A percentile compares a stretch with the other conserved stretches of the same genome.
phyloP scores from a whole-genome alignment of 78 protist species.

The Dictyostelium intermedium region DNA sequence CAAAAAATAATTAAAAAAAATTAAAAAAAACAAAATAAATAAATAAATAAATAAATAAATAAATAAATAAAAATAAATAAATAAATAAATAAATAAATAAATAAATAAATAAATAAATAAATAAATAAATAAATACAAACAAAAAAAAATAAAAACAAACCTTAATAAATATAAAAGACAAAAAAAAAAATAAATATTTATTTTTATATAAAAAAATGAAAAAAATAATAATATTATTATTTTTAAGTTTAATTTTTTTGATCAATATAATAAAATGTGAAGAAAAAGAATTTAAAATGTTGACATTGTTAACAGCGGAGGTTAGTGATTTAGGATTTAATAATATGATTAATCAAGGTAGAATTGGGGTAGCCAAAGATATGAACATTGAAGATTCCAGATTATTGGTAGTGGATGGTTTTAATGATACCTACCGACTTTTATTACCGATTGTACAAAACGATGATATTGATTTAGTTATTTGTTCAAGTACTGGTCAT shows the following conservation, averaged over 20 bases:
- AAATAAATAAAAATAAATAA: not conserved
- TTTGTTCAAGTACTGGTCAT: not conserved
- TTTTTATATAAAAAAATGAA: not conserved
- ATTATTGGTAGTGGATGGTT: not conserved
- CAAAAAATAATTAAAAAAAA: too few species aligned
- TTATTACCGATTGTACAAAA: not conserved
- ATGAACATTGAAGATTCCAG: not conserved
- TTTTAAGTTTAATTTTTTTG: not conserved
- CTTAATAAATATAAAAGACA: not conserved
- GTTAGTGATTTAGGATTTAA: constrained; percentile 44
- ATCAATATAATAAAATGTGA: not conserved
- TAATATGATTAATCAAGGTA: constrained; percentile 18
- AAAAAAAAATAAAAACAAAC: too few species aligned
- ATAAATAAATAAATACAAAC: too few species aligned
- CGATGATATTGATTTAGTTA: not conserved
- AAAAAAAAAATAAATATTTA: not conserved
- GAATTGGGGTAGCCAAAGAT: not conserved
- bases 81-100: not conserved
- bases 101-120: too few species aligned
- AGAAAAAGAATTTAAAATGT: not conserved
- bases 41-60: too few species aligned
- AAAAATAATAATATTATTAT: not conserved
- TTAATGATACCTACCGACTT: not conserved
- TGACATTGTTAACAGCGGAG: not conserved
- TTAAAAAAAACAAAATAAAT: not conserved